A percentile compares a stretch with the other conserved stretches of the same genome.
These are phyloP conservation scores for Syncephalis plumigaleata DNA, from an alignment of 371 early-diverging fungal species.

Conservation along the genomic window DNA sequence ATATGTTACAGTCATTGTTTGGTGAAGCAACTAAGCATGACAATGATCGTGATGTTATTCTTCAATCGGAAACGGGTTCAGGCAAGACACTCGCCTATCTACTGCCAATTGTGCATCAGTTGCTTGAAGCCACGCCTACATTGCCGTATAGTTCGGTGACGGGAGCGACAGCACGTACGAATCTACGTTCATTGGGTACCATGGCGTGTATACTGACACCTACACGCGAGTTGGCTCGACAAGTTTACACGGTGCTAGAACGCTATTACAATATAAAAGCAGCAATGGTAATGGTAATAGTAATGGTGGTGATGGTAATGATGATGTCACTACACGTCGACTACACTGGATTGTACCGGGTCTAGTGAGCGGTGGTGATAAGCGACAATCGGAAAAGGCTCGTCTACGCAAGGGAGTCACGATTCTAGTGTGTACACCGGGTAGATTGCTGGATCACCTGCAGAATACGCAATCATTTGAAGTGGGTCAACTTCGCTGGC, in stretches of 20 bases:
- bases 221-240: slow-evolving; percentile 97
- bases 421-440: slow-evolving; percentile 94
- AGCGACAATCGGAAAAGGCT: slow-evolving; percentile 81
- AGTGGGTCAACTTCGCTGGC: slow-evolving; percentile 57
- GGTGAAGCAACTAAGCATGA: slow-evolving; percentile 13
- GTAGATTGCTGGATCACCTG: slow-evolving; percentile 92
- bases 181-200: slow-evolving; percentile 40
- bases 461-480: slow-evolving; percentile 68
- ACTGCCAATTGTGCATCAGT: slow-evolving; percentile 54
- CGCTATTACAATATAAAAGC: slow-evolving; percentile 38
- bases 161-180: slow-evolving; percentile 4
- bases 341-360: slow-evolving; percentile 92
- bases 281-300: slow-evolving; percentile 67
- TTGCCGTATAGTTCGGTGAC: slow-evolving; percentile 4
- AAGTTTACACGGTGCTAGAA: slow-evolving; percentile 65
- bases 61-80: slow-evolving; percentile 94
- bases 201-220: slow-evolving; percentile 81
- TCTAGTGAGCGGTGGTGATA: slow-evolving; percentile 81
- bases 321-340: slow-evolving; percentile 13
- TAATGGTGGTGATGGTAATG: slow-evolving; percentile 11
- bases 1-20: slow-evolving; percentile 4
- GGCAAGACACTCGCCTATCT: slow-evolving; percentile 97
- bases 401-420: slow-evolving; percentile 83
- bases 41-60: slow-evolving; percentile 58
- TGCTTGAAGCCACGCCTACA: slow-evolving; percentile 14